Evolutionary conservation across 176 grass and related monocot genomes (phyloP), one percentile per base, ranked within the genome.

Genomic region (Zoysia pacifica): DNA sequence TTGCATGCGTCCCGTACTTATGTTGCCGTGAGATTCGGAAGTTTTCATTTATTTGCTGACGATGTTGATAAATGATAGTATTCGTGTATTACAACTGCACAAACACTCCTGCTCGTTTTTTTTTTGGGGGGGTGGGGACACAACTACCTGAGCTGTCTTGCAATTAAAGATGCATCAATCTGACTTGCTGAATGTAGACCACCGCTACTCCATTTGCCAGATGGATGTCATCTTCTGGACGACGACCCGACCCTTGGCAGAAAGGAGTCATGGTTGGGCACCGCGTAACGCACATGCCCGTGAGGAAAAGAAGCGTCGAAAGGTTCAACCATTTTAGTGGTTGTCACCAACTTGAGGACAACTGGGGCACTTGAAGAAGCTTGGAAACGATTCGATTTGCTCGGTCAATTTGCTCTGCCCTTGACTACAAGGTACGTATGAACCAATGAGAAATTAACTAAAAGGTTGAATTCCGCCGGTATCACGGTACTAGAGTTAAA

Each of bases 121-220:
- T n/a, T n/a, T n/a, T n/a, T n/a, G n/a, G n/a, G n/a, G n/a, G n/a
- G n/a, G n/a, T n/a, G n/a, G n/a, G n/a, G n/a, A n/a, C n/a, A n/a
- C n/a, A 19, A 58, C 5, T 58, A 18, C 16, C 36, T 75, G 65
- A 61, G 82, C 72, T 81, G 77, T 76, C 62, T 43, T 58, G 42
- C 71, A 76, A 40, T 69, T 15, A 6, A 62, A 55, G 48, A 69
- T 8, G 18, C 74, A 62, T 36, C 59, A 10, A 16, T n/a, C 50
- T 0, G 60, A 62, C 53, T 79, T 66, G 76, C 77, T 89, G 65
- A 76, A 74, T 48, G 14, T 20, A 73, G 82, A 56, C 79, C 54
- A 72, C 50, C 84, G 54, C 80, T 59, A 28, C 28, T 28, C 28
- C 28, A 58, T 37, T 68, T 80, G 76, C 65, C 42, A 36, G n/a